Conservation (phyloP, 2,329 filamentous ascomycete species). For the Fusarium sp. region DNA sequence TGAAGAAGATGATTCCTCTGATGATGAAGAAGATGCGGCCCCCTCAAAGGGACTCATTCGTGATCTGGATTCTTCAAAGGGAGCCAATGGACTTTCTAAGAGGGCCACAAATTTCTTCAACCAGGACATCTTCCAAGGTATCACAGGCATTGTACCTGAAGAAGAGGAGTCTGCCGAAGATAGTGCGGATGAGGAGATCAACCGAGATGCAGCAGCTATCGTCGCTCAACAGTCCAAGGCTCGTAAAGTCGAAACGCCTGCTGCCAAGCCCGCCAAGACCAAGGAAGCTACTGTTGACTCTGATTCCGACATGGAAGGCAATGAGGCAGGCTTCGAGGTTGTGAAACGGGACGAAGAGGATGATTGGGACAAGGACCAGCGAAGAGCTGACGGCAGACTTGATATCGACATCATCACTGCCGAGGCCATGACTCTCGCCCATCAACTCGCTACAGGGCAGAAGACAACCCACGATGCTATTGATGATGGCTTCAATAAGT, state of each 20-base stretch:
- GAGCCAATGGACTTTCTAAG: conserved; percentile 38
- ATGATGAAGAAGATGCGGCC: conserved; percentile 46
- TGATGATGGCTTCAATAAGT: conserved; percentile 95
- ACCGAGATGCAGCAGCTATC: conserved; percentile 49
- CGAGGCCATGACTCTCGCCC: conserved; percentile 97
- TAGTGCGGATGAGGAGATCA: conserved; percentile 47
- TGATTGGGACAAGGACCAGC: conserved; percentile 75
- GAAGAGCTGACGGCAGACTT: conserved; percentile 70
- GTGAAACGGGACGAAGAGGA: conserved; percentile 64
- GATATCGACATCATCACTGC: conserved; percentile 99
- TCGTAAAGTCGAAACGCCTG: conserved; percentile 37
- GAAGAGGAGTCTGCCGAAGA: conserved; percentile 42
- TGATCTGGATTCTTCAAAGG: conserved; percentile 50
- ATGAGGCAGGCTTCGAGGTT: conserved; percentile 68
- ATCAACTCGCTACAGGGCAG: conserved; percentile 87
- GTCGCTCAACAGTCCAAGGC: conserved; percentile 43
- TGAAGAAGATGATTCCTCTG: conserved; percentile 56
- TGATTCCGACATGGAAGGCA: conserved; percentile 53
- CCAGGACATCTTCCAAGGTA: conserved; percentile 91
- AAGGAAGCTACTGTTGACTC: conserved; percentile 43
- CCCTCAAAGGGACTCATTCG: conserved; percentile 49
- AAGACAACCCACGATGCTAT: conserved; percentile 82
- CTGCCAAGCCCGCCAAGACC: conserved; percentile 6
- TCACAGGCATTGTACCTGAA: conserved; percentile 73
- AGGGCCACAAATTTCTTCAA: conserved; percentile 90